These are phyloP conservation scores for Canna indica DNA, from an alignment of 176 grass and related monocot genomes.

Conservation along the genomic window DNA sequence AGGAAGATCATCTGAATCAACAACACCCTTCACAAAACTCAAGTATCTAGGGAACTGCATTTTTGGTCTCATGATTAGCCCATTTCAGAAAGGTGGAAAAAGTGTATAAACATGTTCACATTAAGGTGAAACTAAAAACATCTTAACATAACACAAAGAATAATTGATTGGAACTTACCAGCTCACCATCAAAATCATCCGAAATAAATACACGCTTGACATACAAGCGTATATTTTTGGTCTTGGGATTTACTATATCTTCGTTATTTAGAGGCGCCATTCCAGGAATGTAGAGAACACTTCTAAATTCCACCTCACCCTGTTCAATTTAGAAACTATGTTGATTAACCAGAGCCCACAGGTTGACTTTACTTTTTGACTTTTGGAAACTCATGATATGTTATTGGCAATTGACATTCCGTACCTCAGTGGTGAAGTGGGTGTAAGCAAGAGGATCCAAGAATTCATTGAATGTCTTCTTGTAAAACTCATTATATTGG, in stretches of 20 bases:
- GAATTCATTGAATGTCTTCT: constrained; percentile 94
- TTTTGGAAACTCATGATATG: constrained; percentile 5
- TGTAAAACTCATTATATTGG: constrained; percentile 88
- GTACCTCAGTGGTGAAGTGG: constrained; percentile 82
- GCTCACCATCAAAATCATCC: constrained; percentile 80
- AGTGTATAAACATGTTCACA: background rate
- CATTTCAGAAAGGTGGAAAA: background rate
- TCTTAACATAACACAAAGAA: background rate
- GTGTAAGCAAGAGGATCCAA: constrained; percentile 68
- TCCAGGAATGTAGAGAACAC: constrained; percentile 83
- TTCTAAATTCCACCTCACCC: constrained; percentile 93
- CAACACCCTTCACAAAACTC: constrained; percentile 91
- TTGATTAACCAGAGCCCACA: constrained; percentile 20
- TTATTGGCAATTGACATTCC: constrained; percentile 7
- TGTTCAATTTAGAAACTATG: constrained; percentile 24
- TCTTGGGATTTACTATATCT: constrained; percentile 80
- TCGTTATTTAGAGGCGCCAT: constrained; percentile 88
- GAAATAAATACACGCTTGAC: constrained; percentile 94
- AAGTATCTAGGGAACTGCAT: constrained; percentile 82
- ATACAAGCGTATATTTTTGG: constrained; percentile 81
- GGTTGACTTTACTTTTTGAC: background rate
- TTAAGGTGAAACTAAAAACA: background rate
- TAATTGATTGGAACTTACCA: constrained; percentile 31
- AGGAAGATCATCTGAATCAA: constrained; percentile 86
- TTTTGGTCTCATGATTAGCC: constrained; percentile 16